A percentile compares a stretch with the other conserved stretches of the same genome.
These are phyloP conservation scores for Cinchona pubescens DNA, from an alignment of 257 asterid species.

Conservation along the genomic window DNA sequence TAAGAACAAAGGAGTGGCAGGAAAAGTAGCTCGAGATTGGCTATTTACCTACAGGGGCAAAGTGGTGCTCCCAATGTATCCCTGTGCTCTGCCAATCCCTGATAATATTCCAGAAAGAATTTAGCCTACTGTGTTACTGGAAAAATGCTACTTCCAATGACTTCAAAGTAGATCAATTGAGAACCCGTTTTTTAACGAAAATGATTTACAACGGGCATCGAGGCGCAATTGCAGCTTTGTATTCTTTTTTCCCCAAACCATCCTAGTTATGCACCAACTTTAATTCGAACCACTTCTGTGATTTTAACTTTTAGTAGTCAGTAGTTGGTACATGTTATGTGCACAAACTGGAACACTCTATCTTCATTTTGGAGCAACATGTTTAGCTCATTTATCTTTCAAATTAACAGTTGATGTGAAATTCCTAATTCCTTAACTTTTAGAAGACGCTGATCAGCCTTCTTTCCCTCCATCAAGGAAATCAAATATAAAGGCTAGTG, in stretches of 20 bases:
- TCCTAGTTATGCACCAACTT: neutral
- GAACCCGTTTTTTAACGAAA: neutral
- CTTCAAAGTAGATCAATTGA: neutral
- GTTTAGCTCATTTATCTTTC: neutral
- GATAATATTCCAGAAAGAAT: conserved; percentile 23
- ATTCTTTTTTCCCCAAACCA: neutral
- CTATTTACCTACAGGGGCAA: conserved; percentile 81
- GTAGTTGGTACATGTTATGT: neutral
- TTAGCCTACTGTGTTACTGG: neutral
- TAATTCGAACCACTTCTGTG: too few relatives aligned
- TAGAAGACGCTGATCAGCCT: too few relatives aligned
- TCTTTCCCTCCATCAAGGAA: too few relatives aligned
- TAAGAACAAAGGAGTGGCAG: neutral
- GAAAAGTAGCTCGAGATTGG: neutral
- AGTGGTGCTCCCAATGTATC: conserved; percentile 95
- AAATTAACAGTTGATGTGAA: neutral
- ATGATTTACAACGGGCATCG: neutral
- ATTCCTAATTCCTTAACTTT: too few relatives aligned
- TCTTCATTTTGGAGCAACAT: neutral
- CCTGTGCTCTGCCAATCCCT: conserved; percentile 99
- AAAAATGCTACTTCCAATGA: neutral
- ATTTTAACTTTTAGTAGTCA: neutral
- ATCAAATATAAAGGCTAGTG: too few relatives aligned
- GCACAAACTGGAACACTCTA: neutral
- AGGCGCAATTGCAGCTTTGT: neutral